phyloP scores from a whole-genome alignment of 2,329 filamentous ascomycete genomes.

The Chaetomiaceae sp. region DNA sequence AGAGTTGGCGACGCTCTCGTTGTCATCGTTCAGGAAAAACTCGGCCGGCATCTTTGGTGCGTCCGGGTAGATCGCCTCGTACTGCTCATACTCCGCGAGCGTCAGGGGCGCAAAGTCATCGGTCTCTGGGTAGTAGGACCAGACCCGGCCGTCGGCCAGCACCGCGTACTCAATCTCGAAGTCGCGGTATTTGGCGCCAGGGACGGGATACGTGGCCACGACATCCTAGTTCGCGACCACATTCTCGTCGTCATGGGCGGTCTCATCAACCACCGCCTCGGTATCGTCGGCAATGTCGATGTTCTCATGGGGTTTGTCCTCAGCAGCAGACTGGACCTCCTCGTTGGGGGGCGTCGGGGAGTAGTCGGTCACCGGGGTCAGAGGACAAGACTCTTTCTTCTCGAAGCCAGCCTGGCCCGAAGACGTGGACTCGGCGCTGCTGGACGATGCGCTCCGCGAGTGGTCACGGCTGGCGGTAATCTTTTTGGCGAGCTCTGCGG shows the following conservation, averaged over 20 bases:
- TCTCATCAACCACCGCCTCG: background rate
- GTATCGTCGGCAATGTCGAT: background rate
- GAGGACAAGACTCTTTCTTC: background rate
- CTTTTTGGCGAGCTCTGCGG: background rate
- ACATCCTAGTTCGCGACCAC: background rate
- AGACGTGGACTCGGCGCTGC: background rate
- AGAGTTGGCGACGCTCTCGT: background rate
- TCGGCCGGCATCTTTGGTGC: background rate
- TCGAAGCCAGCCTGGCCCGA: background rate
- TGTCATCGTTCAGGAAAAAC: background rate
- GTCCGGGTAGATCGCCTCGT: background rate
- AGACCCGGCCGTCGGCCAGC: background rate
- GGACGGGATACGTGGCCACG: conserved; percentile 2
- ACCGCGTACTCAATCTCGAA: background rate
- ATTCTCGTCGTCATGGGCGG: background rate
- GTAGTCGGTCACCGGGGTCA: conserved; percentile 1
- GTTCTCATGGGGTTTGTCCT: background rate
- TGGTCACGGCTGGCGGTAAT: background rate
- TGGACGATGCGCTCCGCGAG: conserved; percentile 4
- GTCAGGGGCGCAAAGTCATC: background rate
- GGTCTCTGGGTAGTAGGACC: background rate
- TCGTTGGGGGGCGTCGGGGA: background rate
- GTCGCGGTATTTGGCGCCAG: background rate
- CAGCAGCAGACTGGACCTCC: background rate
- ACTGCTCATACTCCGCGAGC: background rate